These are phyloP conservation scores for Isoetes engelmannii DNA, from an alignment of 83 land plant species.

Conservation along the genomic window DNA sequence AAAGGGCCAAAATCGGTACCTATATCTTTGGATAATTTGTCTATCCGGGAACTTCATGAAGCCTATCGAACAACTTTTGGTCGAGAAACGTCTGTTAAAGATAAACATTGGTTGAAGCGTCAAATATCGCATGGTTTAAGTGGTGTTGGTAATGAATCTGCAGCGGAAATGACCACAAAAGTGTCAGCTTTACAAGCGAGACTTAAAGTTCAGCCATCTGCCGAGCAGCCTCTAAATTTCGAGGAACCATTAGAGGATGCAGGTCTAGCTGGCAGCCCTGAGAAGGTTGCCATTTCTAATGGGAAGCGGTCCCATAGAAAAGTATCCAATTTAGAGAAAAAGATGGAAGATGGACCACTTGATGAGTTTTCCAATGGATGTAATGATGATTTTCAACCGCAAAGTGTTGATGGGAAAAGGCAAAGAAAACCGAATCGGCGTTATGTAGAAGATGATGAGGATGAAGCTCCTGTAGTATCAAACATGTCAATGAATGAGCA, in stretches of 20 bases:
- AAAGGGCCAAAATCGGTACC: too few species aligned
- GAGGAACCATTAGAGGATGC: slow-evolving; percentile 3
- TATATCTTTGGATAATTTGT: slow-evolving; percentile 56
- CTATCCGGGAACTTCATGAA: slow-evolving; percentile 85
- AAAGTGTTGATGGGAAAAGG: slow-evolving; percentile 43
- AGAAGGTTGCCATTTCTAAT: too few species aligned
- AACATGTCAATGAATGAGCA: slow-evolving; percentile 18
- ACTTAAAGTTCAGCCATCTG: slow-evolving; percentile 3
- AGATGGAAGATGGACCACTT: not conserved
- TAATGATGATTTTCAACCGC: too few species aligned
- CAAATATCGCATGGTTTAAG: slow-evolving; percentile 70
- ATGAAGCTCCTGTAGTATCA: slow-evolving; percentile 10
- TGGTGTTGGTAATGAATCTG: slow-evolving; percentile 27
- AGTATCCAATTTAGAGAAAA: too few species aligned
- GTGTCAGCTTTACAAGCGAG: slow-evolving; percentile 9
- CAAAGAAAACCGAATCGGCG: slow-evolving; percentile 80
- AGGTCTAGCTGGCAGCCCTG: slow-evolving; percentile 1
- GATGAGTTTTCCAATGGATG: not conserved
- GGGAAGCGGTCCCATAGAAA: too few species aligned
- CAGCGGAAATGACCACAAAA: slow-evolving; percentile 4
- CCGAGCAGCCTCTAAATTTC: slow-evolving; percentile 16
- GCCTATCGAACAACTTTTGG: slow-evolving; percentile 75
- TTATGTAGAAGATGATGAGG: slow-evolving; percentile 73
- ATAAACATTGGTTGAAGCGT: slow-evolving; percentile 88
- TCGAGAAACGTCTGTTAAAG: slow-evolving; percentile 85